These are phyloP conservation scores for Cyclocybe cylindracea DNA, from an alignment of 768 basidiomycete genomes.

Conservation along the genomic window DNA sequence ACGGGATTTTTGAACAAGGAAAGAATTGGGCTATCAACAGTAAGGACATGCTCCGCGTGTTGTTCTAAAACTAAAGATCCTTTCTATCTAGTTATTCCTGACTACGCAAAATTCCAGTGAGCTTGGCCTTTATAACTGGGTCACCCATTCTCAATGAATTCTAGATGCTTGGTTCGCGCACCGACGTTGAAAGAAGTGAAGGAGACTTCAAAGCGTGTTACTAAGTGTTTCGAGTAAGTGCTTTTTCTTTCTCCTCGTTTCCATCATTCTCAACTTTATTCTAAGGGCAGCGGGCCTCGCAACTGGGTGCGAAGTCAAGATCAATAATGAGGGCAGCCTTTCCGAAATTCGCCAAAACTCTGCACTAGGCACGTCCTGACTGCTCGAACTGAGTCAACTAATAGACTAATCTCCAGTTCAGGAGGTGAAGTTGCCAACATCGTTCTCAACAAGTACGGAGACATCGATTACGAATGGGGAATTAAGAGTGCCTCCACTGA, in stretches of 20 bases:
- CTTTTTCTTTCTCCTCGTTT: neutral
- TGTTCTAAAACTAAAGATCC: neutral
- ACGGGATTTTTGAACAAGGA: slow-evolving; percentile 72
- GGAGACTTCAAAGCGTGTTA: slow-evolving; percentile 57
- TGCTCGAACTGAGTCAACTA: neutral
- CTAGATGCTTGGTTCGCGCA: slow-evolving; percentile 73
- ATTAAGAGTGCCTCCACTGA: slow-evolving; percentile 77
- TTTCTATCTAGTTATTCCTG: slow-evolving; percentile 67
- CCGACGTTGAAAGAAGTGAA: slow-evolving; percentile 64
- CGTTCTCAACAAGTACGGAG: slow-evolving; percentile 59
- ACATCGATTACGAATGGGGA: slow-evolving; percentile 66
- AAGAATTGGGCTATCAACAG: slow-evolving; percentile 76
- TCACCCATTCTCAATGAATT: neutral
- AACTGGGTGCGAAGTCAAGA: slow-evolving; percentile 58
- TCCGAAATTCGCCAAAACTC: slow-evolving; percentile 72
- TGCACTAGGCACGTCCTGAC: slow-evolving; percentile 45
- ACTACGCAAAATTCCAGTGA: slow-evolving; percentile 73
- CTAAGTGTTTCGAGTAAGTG: slow-evolving; percentile 71
- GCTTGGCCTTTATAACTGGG: slow-evolving; percentile 16
- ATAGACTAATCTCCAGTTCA: slow-evolving; percentile 20
- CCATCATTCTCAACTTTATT: neutral
- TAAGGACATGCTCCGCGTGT: slow-evolving; percentile 30
- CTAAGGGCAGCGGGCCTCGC: slow-evolving; percentile 66
- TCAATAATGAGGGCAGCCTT: slow-evolving; percentile 34
- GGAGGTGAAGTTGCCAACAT: slow-evolving; percentile 67